Conservation (phyloP, 192 early-diverging fungal species). For the Dissophora ornata region DNA sequence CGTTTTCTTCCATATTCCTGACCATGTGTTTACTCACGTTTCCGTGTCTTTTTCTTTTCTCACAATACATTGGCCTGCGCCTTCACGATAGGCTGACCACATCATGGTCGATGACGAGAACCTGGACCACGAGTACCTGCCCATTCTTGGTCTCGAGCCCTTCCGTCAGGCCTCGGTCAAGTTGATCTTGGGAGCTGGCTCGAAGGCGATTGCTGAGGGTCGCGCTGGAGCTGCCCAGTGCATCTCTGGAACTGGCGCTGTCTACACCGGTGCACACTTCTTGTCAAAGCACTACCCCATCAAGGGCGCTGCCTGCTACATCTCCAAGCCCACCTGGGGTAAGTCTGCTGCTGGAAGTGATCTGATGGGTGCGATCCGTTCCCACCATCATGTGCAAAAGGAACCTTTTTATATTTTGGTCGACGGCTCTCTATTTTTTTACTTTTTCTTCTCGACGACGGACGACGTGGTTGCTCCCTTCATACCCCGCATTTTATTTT, state of each 20-base stretch:
- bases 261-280: slow-evolving; percentile 86
- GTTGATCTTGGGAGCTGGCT: slow-evolving; percentile 86
- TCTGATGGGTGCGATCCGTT: background rate
- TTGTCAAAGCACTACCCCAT: slow-evolving; percentile 75
- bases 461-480: background rate
- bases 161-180: slow-evolving; percentile 85
- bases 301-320: slow-evolving; percentile 74
- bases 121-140: slow-evolving; percentile 94
- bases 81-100: slow-evolving; percentile 72
- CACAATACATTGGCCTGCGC: background rate
- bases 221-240: slow-evolving; percentile 85
- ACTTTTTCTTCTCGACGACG: background rate
- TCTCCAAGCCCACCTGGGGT: slow-evolving; percentile 99
- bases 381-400: slow-evolving; percentile 19
- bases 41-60: background rate
- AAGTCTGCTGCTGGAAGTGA: slow-evolving; percentile 20
- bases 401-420: slow-evolving; percentile 18
- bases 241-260: slow-evolving; percentile 96
- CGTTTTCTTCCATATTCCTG: too few species aligned
- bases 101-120: slow-evolving; percentile 73
- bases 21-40: background rate
- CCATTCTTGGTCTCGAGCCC: slow-evolving; percentile 83
- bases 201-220: slow-evolving; percentile 73
- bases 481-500: slow-evolving; percentile 11
- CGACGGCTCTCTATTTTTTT: slow-evolving; percentile 3